These are phyloP conservation scores for Trichoderma aggressivum DNA, from an alignment of 2,329 filamentous ascomycete genomes.

Conservation along the genomic window DNA sequence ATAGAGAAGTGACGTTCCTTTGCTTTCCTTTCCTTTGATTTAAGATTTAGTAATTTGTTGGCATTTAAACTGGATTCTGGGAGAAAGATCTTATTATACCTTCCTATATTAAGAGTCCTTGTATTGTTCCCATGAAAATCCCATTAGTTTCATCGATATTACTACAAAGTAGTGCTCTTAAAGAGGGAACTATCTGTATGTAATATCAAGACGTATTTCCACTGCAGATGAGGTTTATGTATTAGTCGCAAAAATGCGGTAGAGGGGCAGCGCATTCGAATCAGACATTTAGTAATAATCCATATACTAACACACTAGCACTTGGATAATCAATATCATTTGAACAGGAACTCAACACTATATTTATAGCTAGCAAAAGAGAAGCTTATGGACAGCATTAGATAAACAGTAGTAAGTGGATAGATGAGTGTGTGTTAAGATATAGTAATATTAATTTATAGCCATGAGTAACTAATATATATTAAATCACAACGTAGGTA, in stretches of 20 bases:
- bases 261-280: background rate
- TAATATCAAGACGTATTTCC: background rate
- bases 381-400: background rate
- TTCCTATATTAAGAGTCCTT: background rate
- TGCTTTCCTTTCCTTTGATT: background rate
- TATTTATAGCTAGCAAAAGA: too few relatives aligned
- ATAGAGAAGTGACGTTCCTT: too few relatives aligned
- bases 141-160: background rate
- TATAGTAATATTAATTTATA: background rate
- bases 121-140: background rate
- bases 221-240: background rate
- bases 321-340: too few relatives aligned
- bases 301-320: background rate
- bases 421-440: background rate
- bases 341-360: background rate
- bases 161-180: too few relatives aligned
- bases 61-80: too few relatives aligned
- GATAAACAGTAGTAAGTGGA: too few relatives aligned
- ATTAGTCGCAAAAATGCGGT: background rate
- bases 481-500: background rate
- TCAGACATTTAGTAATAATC: background rate
- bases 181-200: background rate
- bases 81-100: too few relatives aligned
- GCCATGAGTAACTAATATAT: background rate
- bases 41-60: background rate